A percentile compares a stretch with the other conserved stretches of the same genome.
These are phyloP conservation scores for Daldinia childiae DNA, from an alignment of 495 filamentous ascomycete species.

Conservation along the genomic window DNA sequence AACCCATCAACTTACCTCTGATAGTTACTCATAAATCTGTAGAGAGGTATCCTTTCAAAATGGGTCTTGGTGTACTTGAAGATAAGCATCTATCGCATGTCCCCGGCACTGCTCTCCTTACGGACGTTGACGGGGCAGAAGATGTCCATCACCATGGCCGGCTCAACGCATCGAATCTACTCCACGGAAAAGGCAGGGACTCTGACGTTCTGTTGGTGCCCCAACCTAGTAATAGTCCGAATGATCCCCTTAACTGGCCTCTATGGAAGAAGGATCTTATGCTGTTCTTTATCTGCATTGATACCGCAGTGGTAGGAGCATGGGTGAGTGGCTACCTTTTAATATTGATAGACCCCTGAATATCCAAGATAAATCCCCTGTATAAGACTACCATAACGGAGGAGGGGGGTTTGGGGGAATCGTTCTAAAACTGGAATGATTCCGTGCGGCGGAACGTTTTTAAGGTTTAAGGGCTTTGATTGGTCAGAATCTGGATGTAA, in stretches of 20 bases:
- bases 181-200: constrained; percentile 53
- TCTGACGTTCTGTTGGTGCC: constrained; percentile 54
- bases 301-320: constrained; percentile 48
- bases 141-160: constrained; percentile 28
- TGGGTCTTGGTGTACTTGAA: constrained; percentile 45
- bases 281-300: constrained; percentile 51
- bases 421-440: too few species aligned
- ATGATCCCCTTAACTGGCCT: constrained; percentile 56
- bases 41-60: constrained; percentile 13
- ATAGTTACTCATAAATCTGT: neutral
- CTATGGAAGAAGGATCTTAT: constrained; percentile 55
- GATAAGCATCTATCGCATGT: constrained; percentile 39
- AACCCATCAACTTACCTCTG: neutral
- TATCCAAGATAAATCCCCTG: neutral
- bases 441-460: too few species aligned
- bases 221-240: constrained; percentile 57
- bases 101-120: constrained; percentile 40
- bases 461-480: too few species aligned
- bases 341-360: neutral
- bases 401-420: too few species aligned
- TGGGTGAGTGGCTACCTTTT: constrained; percentile 30
- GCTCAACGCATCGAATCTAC: constrained; percentile 43
- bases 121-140: constrained; percentile 34
- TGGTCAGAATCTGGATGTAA: too few species aligned
- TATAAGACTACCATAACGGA: neutral